phyloP scores from a whole-genome alignment of 768 basidiomycete genomes.

The Russula vinacea region DNA sequence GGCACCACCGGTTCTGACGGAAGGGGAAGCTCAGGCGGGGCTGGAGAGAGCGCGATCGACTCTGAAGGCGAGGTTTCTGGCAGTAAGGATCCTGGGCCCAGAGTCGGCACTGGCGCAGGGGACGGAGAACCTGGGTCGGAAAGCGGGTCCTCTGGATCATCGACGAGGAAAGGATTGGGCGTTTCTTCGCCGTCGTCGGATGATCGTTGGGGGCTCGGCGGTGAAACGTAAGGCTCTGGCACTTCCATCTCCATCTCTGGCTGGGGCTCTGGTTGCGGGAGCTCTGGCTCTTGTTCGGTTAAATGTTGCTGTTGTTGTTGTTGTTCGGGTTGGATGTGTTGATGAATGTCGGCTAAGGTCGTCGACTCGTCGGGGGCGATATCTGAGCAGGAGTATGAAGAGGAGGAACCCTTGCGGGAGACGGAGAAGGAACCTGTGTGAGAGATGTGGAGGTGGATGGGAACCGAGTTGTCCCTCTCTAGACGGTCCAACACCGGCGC shows the following conservation, averaged over 20 bases:
- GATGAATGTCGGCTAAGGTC: background rate
- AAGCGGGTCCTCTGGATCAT: slow-evolving; percentile 48
- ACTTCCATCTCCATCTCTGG: background rate
- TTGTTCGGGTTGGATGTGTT: slow-evolving; percentile 2
- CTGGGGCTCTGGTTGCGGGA: background rate
- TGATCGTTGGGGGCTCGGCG: slow-evolving; percentile 1
- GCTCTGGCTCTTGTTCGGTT: background rate
- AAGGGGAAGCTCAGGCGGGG: slow-evolving; percentile 22
- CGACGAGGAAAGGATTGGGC: slow-evolving; percentile 61
- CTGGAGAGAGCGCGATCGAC: slow-evolving; percentile 41
- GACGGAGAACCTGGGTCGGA: slow-evolving; percentile 26
- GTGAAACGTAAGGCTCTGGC: slow-evolving; percentile 6
- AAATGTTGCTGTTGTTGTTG: background rate
- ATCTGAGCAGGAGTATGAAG: slow-evolving; percentile 18
- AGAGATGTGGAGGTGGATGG: slow-evolving; percentile 34
- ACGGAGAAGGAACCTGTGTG: slow-evolving; percentile 43
- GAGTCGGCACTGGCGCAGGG: slow-evolving; percentile 29
- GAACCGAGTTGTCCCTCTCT: slow-evolving; percentile 26
- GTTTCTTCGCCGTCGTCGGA: background rate
- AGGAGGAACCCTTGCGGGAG: slow-evolving; percentile 42
- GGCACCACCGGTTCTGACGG: slow-evolving; percentile 29
- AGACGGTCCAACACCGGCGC: slow-evolving; percentile 24
- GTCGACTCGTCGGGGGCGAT: slow-evolving; percentile 22
- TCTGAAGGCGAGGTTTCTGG: slow-evolving; percentile 41
- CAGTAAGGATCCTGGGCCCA: slow-evolving; percentile 12